Evolutionary conservation across 768 basidiomycete species (phyloP), one percentile per base, ranked within the genome.

Genomic region (Kwoniella pini): DNA sequence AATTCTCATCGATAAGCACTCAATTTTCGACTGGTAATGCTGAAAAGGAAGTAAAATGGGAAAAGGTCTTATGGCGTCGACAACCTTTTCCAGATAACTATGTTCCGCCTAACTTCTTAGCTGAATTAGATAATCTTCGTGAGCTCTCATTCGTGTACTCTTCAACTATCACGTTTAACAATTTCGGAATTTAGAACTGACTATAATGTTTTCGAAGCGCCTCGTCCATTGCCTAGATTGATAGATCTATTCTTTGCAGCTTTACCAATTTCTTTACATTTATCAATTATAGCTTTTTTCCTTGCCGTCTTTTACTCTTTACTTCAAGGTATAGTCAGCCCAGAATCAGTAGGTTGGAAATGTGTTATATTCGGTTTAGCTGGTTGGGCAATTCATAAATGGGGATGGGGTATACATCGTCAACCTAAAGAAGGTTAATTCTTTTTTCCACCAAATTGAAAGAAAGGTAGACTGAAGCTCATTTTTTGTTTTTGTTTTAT

Each of bases 41-140:
- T 33, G 24, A 26, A 33, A n/a, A n/a, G 43, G n/a, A 43, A 21
- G 49, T 53, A 28, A n/a, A n/a, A 54, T 75, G 74, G 74, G 65
- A 69, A 52, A 79, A 79, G 65, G 61, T 79, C 1, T 64, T 80
- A 15, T 80, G 74, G 75, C 60, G 72, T 19, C 59, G 63, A 11
- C 88, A 88, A 75, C 80, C 83, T 2, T 87, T 83, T 74, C 87
- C 90, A 28, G 94, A 96, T 79, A 92, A 94, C 76, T 86, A 91
- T 80, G 86, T 96, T 52, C 88, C 90, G 6, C 80, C 82, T 5
- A 82, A 85, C 5, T 96, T 96, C 79, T 82, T 94, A 42, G 85
- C 87, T 0, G 87, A 89, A 58, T 78, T 96, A 67, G 83, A 84
- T 70, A 21, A 60, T 42, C 53, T 72, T 6, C 63, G 74, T 75